phyloP scores from a whole-genome alignment of 2,329 filamentous ascomycete species.

The Phyllosticta paracitricarpa region DNA sequence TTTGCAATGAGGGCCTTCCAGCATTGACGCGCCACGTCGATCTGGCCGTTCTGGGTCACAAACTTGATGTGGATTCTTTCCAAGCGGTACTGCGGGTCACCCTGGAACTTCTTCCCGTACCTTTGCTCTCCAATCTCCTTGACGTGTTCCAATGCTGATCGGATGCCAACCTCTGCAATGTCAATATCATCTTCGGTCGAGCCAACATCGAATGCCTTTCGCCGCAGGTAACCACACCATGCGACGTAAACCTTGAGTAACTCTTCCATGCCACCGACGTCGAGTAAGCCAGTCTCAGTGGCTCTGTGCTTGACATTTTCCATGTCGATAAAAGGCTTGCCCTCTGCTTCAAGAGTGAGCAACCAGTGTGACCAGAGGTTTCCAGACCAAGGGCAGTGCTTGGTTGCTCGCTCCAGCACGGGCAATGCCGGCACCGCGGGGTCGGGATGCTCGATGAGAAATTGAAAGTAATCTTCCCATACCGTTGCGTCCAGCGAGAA shows the following conservation, averaged over 20 bases:
- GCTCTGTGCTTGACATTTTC: constrained; percentile 87
- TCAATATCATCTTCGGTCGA: constrained; percentile 69
- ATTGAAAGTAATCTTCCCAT: constrained; percentile 79
- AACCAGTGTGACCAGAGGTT: constrained; percentile 85
- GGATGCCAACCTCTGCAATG: constrained; percentile 80
- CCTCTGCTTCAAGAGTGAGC: constrained; percentile 69
- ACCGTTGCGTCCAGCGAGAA: constrained; percentile 64
- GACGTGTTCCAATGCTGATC: constrained; percentile 77
- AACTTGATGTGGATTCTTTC: constrained; percentile 91
- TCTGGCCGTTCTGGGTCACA: constrained; percentile 69
- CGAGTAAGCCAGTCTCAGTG: constrained; percentile 74
- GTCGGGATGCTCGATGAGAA: constrained; percentile 49
- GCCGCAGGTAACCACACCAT: constrained; percentile 90
- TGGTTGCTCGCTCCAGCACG: constrained; percentile 69
- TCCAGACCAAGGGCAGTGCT: constrained; percentile 90
- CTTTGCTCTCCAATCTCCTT: constrained; percentile 66
- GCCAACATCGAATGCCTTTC: constrained; percentile 65
- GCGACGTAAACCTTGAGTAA: constrained; percentile 85
- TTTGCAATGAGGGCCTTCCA: constrained; percentile 64
- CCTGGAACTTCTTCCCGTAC: constrained; percentile 65
- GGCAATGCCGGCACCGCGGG: constrained; percentile 48
- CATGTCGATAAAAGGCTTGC: constrained; percentile 66
- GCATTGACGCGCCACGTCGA: constrained; percentile 64
- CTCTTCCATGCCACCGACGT: constrained; percentile 76
- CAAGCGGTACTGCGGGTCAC: constrained; percentile 81